phyloP scores from a whole-genome alignment of 768 basidiomycete genomes.

The Phanerochaete sordida region DNA sequence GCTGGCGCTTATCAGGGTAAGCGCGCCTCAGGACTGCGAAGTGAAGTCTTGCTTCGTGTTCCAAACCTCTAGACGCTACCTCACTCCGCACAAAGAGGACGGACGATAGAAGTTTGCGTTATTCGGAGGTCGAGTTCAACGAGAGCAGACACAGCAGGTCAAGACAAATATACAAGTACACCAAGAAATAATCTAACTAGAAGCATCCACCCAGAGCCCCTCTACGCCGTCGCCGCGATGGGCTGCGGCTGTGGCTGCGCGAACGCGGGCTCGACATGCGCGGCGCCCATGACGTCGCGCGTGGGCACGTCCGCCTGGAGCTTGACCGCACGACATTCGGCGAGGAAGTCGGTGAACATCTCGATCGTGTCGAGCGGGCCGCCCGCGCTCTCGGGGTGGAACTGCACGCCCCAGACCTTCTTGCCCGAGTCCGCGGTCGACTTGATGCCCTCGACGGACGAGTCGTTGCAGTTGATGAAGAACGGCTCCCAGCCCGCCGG shows the following conservation, averaged over 20 bases:
- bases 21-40: too few relatives aligned
- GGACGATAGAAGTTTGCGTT: too few relatives aligned
- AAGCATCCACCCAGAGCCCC: background rate
- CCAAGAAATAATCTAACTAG: background rate
- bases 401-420: constrained; percentile 97
- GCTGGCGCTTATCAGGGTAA: too few relatives aligned
- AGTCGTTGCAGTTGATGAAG: constrained; percentile 99
- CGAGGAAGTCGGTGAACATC: constrained; percentile 95
- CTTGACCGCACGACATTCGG: constrained; percentile 69
- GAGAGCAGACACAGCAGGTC: too few relatives aligned
- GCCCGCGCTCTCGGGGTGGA: constrained; percentile 98
- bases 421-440: constrained; percentile 87
- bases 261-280: constrained; percentile 17
- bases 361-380: constrained; percentile 99
- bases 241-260: constrained; percentile 11
- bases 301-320: constrained; percentile 22
- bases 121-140: too few relatives aligned
- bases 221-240: constrained; percentile 26
- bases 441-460: constrained; percentile 98
- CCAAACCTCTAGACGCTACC: too few relatives aligned
- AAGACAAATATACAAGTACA: constrained; percentile 3
- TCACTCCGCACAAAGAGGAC: too few relatives aligned
- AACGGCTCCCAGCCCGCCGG: constrained; percentile 97
- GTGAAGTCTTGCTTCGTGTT: too few relatives aligned
- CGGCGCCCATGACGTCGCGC: constrained; percentile 19